Base-by-base conservation (phyloP, 2,329 filamentous ascomycete genomes). In the Aureobasidium subglaciale region DNA sequence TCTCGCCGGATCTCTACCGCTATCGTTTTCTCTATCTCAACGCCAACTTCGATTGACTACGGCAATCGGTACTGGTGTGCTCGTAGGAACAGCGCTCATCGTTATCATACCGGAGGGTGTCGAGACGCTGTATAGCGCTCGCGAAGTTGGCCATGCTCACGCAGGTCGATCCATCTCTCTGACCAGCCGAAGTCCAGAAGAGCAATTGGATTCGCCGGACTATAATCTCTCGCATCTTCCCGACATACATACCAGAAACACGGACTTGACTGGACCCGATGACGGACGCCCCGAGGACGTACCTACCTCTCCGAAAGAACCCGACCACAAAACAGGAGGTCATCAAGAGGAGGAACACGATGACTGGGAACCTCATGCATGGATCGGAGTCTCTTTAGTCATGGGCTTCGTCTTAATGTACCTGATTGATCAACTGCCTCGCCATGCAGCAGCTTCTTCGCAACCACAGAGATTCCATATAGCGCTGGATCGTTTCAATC, bases 61-160 rank as follows among this genome's bases (percentile, higher is more conserved):
- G 20, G 91, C 90, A 56, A 82, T 97, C 68, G 93, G 93, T 53
- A 90, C 96, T 70, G 93, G 93, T 41, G 87, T 99, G 50, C 78
- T 99, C 8, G 91, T 99, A 15, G 93, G 93, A 32, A 97, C 93
- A 25, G 92, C 92, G 1, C 80, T 99, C 61, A 92, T 97, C 61
- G 90, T 99, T 29, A 97, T 99, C 67, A 96, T 99, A 65, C 93
- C 93, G 1, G 93, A 99, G 71, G 93, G 93, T 34, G 86, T 97
- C 58, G 91, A 96, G 68, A 92, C 93, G 3, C 80, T 96, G 56
- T 89, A 93, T 63, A 84, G 74, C 62, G 78, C 81, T 34, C 71
- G 50, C 41, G 56, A 59, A 10, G 57, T 64, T 37, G 53, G 59
- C 15, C 61, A 64, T 59, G 24, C 42, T 3, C 64, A 63, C 41